Evolutionary conservation across 495 filamentous ascomycete species (phyloP), one percentile per base, ranked within the genome.

Genomic region (Evernia prunastri): DNA sequence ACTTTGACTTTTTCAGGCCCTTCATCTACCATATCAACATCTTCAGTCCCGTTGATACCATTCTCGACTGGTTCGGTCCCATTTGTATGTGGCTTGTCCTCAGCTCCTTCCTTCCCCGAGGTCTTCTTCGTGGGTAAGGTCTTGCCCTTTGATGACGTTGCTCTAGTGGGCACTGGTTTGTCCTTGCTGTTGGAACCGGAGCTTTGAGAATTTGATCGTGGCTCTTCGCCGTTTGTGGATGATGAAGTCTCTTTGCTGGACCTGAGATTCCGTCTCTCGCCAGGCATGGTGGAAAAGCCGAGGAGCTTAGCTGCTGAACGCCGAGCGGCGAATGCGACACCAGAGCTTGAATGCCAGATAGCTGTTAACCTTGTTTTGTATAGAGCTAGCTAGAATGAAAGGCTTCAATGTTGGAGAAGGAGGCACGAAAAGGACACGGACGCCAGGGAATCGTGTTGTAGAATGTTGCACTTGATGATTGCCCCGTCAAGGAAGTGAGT

Each of bases 21-120:
- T 77, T 89, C 86, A 77, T 89, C 87, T 74, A 85, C 86, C 89
- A 92, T 91, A 73, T 91, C 89, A 68, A 90, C 82, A 75, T 92
- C 89, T 67, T 92, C 85, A 64, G 83, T 83, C 68, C 86, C 86
- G 72, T 89, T 85, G 76, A 89, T 80, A 68, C 88, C 84, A 76
- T 90, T 90, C 75, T 89, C 85, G 60, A 86, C 79, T 63, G 87
- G 84, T 68, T 90, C 85, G 59, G 84, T 86, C 66, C 86, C 86
- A 77, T 89, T 89, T 60, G 77, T 78, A 73, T 88, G 87, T 72
- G 86, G 86, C 74, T 87, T 86, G 71, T 89, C 89, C 70, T 80
- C 82, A 61, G 79, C 81, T 79, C 81, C 81, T 60, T 76, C 76
- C 71, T 73, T 69, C 43, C 39, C 45, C 27, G 72, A 64, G 68